phyloP scores from a whole-genome alignment of 768 basidiomycete genomes.

The Tylopilus subfusipes region DNA sequence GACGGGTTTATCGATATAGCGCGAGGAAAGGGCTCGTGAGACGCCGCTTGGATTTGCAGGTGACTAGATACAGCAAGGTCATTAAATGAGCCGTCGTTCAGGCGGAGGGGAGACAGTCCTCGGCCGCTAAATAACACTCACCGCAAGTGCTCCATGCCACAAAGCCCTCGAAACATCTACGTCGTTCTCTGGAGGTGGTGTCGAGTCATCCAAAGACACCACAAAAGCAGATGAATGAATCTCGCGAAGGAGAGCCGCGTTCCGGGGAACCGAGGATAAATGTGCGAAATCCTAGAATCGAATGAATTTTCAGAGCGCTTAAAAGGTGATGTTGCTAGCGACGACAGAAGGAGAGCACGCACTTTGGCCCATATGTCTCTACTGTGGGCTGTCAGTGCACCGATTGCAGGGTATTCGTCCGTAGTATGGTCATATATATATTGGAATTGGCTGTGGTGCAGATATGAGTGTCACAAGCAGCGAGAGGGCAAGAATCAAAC shows the following conservation, averaged over 20 bases:
- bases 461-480: constrained; percentile 1
- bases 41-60: constrained; percentile 24
- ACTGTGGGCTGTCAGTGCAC: constrained; percentile 73
- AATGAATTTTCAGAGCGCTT: not conserved
- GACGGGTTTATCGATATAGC: constrained; percentile 89
- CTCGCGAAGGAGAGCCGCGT: constrained; percentile 58
- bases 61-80: constrained; percentile 3
- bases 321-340: not conserved
- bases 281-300: constrained; percentile 55
- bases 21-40: constrained; percentile 57
- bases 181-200: constrained; percentile 41
- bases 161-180: constrained; percentile 64
- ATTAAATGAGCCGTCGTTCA: not conserved
- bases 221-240: constrained; percentile 88
- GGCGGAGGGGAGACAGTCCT: not conserved
- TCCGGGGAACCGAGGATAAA: constrained; percentile 56
- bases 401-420: constrained; percentile 66
- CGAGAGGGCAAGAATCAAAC: not conserved
- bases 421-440: constrained; percentile 65
- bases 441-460: constrained; percentile 58
- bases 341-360: not conserved
- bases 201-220: constrained; percentile 70
- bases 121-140: constrained; percentile 35
- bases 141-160: constrained; percentile 75
- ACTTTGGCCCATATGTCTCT: constrained; percentile 91